Conservation (phyloP, 306 rosid species). For the Delonix regia region DNA sequence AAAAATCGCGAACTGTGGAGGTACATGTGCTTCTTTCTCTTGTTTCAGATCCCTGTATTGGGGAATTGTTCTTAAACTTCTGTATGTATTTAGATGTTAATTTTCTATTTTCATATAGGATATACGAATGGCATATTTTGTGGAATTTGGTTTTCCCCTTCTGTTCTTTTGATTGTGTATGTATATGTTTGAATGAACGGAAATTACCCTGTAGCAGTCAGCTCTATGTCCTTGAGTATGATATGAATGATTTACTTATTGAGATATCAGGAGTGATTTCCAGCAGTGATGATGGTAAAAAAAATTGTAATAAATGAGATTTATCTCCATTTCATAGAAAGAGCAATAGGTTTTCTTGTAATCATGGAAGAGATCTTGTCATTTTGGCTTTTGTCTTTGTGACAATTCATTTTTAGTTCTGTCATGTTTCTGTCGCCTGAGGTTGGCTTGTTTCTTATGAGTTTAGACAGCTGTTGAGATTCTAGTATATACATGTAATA, state of each 20-base stretch:
- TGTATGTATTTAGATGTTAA: neutral
- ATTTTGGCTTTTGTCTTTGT: neutral
- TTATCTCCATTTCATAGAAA: neutral
- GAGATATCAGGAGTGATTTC: neutral
- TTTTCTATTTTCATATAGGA: neutral
- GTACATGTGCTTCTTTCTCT: slow-evolving; percentile 43
- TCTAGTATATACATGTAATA: neutral
- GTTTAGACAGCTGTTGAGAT: neutral
- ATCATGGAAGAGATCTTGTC: neutral
- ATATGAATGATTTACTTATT: neutral
- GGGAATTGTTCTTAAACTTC: neutral
- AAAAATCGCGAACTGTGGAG: slow-evolving; percentile 91
- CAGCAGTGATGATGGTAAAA: neutral
- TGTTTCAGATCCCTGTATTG: neutral
- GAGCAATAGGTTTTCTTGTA: neutral
- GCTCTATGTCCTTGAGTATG: neutral
- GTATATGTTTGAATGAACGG: neutral
- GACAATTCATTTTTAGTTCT: neutral
- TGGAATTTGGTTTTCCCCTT: neutral
- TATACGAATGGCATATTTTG: neutral
- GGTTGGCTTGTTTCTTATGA: neutral
- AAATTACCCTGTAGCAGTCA: neutral
- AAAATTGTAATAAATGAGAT: neutral
- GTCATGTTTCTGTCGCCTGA: neutral
- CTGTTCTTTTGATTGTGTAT: neutral